phyloP scores from a whole-genome alignment of 495 filamentous ascomycete species.

The Lineolata rhizophorae region DNA sequence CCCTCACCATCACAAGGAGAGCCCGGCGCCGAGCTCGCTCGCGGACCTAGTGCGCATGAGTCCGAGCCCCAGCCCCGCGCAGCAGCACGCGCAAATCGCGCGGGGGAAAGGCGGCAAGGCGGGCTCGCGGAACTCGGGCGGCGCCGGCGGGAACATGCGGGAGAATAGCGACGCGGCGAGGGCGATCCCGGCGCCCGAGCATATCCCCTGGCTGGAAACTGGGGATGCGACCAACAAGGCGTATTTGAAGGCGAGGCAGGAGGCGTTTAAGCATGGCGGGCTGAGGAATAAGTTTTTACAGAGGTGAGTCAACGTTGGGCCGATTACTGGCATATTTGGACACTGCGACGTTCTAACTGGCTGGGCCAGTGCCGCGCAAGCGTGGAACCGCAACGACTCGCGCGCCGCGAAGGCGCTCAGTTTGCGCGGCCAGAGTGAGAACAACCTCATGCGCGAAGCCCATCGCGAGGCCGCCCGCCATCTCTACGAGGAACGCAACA shows the following conservation, averaged over 20 bases:
- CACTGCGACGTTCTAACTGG: too few species aligned
- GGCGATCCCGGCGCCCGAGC: conserved; percentile 67
- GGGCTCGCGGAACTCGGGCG: not conserved
- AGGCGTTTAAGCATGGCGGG: conserved; percentile 91
- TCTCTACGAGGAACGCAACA: conserved; percentile 89
- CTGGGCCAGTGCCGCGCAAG: conserved; percentile 94
- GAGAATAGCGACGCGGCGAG: conserved; percentile 64
- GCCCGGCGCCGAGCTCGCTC: conserved; percentile 54
- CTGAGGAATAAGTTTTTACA: conserved; percentile 94
- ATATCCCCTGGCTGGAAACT: conserved; percentile 94
- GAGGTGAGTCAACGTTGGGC: conserved; percentile 30
- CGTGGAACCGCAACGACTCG: conserved; percentile 98
- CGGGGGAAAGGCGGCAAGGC: conserved; percentile 4
- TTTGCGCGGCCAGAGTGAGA: conserved; percentile 85
- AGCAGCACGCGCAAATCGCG: too few species aligned
- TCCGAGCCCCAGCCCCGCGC: conserved; percentile 43
- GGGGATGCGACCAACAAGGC: conserved; percentile 77
- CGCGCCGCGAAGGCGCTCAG: conserved; percentile 88
- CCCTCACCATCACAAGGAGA: conserved; percentile 32
- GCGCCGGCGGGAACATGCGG: conserved; percentile 27
- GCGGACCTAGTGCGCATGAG: conserved; percentile 91
- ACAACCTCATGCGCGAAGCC: conserved; percentile 89
- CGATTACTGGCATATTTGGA: not conserved
- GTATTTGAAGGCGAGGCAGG: conserved; percentile 80
- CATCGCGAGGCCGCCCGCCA: conserved; percentile 84